Evolutionary conservation across 768 basidiomycete genomes (phyloP).

Genomic region (Sporobolomyces pararoseus): DNA sequence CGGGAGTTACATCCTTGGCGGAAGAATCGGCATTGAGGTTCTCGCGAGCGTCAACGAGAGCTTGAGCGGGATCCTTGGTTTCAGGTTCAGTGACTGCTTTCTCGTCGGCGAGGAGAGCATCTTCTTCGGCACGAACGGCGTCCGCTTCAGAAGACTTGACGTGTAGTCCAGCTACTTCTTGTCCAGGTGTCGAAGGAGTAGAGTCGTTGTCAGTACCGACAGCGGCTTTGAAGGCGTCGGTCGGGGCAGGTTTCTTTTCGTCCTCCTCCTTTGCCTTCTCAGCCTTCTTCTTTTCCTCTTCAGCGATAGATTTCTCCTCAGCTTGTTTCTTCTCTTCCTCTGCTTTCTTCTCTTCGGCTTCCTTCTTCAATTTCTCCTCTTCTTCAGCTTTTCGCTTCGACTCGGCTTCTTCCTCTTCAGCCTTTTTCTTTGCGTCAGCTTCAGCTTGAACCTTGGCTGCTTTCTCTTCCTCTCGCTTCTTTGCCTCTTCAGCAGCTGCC

Average conservation of each 20-base stretch:
- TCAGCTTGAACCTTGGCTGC: constrained; percentile 1
- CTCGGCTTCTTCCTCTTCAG: background rate
- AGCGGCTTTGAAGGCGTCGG: constrained; percentile 19
- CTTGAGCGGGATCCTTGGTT: constrained; percentile 26
- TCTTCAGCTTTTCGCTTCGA: constrained; percentile 6
- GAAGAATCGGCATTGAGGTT: constrained; percentile 16
- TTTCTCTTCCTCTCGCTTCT: constrained; percentile 9
- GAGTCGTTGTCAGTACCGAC: constrained; percentile 22
- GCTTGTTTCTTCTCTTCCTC: background rate
- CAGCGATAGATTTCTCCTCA: constrained; percentile 19
- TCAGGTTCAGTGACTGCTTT: constrained; percentile 23
- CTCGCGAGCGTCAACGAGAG: constrained; percentile 39
- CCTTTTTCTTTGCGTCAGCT: constrained; percentile 4
- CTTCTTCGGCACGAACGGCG: constrained; percentile 36
- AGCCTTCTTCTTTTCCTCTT: constrained; percentile 13
- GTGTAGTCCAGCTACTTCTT: constrained; percentile 29
- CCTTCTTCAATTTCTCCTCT: constrained; percentile 6
- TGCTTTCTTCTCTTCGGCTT: constrained; percentile 6
- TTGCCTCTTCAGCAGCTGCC: constrained; percentile 10
- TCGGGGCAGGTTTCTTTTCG: background rate
- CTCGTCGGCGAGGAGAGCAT: constrained; percentile 35
- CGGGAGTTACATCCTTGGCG: background rate
- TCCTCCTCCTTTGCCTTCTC: constrained; percentile 13
- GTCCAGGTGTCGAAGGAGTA: constrained; percentile 18
- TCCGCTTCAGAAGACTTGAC: constrained; percentile 29